A percentile compares a stretch with the other conserved stretches of the same genome.
Conservation (phyloP, 768 basidiomycete species). For the Serendipita indica region DNA sequence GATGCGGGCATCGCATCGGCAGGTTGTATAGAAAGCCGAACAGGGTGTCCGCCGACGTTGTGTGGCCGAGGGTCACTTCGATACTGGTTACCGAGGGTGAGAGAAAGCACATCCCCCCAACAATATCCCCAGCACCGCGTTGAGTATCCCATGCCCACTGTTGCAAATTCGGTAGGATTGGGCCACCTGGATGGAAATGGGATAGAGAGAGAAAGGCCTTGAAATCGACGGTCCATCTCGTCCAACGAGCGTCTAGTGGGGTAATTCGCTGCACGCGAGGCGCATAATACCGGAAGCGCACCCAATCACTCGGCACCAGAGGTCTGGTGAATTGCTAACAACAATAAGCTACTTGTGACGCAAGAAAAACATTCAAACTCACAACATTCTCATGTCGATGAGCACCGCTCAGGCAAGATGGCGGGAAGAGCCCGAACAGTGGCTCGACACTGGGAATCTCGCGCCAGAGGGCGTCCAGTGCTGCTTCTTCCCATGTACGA, state of each 20-base stretch:
- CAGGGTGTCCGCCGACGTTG: background rate
- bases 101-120: constrained; percentile 6
- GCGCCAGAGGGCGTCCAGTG: background rate
- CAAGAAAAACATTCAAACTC: background rate
- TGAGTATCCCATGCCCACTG: constrained; percentile 7
- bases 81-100: background rate
- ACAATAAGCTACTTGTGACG: background rate
- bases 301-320: constrained; percentile 7
- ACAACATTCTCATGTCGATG: constrained; percentile 7
- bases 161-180: constrained; percentile 2
- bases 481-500: background rate
- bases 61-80: constrained; percentile 8
- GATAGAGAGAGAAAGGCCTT: constrained; percentile 5
- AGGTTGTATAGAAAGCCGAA: constrained; percentile 7
- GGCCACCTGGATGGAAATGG: background rate
- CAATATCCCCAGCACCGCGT: constrained; percentile 4
- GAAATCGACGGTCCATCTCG: constrained; percentile 1
- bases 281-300: background rate
- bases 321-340: constrained; percentile 7
- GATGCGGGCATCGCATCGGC: constrained; percentile 5
- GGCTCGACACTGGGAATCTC: constrained; percentile 4
- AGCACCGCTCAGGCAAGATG: background rate
- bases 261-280: background rate
- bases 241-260: background rate
- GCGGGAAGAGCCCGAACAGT: constrained; percentile 5